A percentile compares a stretch with the other conserved stretches of the same genome.
Evolutionary conservation across 2,329 filamentous ascomycete species (phyloP).

Genomic region (Bipolaris gigantea): DNA sequence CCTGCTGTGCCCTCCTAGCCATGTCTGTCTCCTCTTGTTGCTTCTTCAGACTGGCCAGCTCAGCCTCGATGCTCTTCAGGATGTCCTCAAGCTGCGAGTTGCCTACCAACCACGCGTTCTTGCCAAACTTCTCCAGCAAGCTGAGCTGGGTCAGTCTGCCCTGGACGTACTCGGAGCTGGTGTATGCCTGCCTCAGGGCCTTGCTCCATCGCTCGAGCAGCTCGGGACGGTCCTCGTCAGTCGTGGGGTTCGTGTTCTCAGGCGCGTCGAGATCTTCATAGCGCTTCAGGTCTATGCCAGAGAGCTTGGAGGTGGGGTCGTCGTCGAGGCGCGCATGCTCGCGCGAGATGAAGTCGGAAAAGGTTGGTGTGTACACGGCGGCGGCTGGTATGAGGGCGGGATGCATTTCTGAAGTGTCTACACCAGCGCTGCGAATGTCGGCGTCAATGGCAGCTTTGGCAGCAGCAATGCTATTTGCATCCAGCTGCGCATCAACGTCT

Average conservation of each 20-base stretch:
- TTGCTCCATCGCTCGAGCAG: conserved; percentile 53
- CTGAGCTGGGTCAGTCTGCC: conserved; percentile 63
- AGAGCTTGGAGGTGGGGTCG: conserved; percentile 53
- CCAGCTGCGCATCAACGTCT: conserved; percentile 82
- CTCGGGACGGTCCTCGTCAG: conserved; percentile 43
- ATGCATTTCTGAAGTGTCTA: conserved; percentile 56
- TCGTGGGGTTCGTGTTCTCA: conserved; percentile 43
- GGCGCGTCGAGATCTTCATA: conserved; percentile 77
- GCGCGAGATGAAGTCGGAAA: conserved; percentile 66
- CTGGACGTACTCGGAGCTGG: conserved; percentile 60
- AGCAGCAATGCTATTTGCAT: conserved; percentile 62
- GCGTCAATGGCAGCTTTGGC: conserved; percentile 70
- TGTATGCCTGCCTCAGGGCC: conserved; percentile 59
- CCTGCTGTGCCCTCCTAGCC: conserved; percentile 69
- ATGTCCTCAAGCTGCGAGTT: conserved; percentile 80
- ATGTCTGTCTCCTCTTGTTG: conserved; percentile 75
- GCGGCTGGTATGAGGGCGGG: conserved; percentile 57
- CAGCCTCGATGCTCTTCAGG: conserved; percentile 69
- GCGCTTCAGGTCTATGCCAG: conserved; percentile 72
- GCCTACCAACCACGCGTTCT: conserved; percentile 86
- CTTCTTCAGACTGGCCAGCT: conserved; percentile 68
- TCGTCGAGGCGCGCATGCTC: conserved; percentile 70
- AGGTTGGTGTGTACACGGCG: conserved; percentile 54
- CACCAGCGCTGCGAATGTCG: conserved; percentile 53
- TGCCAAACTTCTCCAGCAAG: conserved; percentile 79